Evolutionary conservation across 1,284 basidiomycete species (phyloP).

Genomic region (Kalmanozyma brasiliensis): DNA sequence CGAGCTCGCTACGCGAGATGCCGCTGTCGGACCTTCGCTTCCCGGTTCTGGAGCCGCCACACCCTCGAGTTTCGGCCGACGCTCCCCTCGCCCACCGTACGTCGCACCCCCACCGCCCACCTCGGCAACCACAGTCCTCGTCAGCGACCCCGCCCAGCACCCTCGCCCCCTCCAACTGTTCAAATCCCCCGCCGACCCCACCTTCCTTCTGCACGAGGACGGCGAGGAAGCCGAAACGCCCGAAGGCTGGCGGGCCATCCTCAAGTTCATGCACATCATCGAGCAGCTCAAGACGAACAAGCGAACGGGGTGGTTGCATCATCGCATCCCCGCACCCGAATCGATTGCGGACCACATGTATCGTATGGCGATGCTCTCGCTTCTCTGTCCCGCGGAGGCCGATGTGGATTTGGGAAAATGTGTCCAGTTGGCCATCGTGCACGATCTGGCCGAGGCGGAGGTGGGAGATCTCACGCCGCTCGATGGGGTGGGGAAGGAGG

Average conservation of each 20-base stretch:
- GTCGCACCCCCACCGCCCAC: constrained; percentile 60
- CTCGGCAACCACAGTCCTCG: constrained; percentile 40
- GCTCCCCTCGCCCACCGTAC: constrained; percentile 58
- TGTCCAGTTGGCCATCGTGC: constrained; percentile 87
- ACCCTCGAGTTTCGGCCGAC: constrained; percentile 42
- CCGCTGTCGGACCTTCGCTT: constrained; percentile 23
- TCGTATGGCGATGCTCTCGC: constrained; percentile 89
- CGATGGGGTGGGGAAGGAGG: constrained; percentile 82
- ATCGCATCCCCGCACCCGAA: constrained; percentile 61
- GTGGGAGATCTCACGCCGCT: constrained; percentile 94
- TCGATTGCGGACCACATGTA: constrained; percentile 97
- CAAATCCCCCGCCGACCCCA: constrained; percentile 24
- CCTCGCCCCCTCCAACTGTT: constrained; percentile 52
- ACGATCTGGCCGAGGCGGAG: constrained; percentile 95
- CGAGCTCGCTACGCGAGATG: constrained; percentile 19
- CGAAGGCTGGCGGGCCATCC: constrained; percentile 45
- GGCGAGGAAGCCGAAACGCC: constrained; percentile 48
- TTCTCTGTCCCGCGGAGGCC: constrained; percentile 76
- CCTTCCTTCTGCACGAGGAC: constrained; percentile 41
- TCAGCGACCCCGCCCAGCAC: constrained; percentile 38
- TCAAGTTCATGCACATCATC: constrained; percentile 64
- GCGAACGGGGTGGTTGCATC: constrained; percentile 66
- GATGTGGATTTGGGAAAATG: constrained; percentile 77
- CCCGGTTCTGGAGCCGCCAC: constrained; percentile 36
- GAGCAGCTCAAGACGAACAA: constrained; percentile 64